Conservation (phyloP, 495 filamentous ascomycete species). For the Penicillium argentinense region DNA sequence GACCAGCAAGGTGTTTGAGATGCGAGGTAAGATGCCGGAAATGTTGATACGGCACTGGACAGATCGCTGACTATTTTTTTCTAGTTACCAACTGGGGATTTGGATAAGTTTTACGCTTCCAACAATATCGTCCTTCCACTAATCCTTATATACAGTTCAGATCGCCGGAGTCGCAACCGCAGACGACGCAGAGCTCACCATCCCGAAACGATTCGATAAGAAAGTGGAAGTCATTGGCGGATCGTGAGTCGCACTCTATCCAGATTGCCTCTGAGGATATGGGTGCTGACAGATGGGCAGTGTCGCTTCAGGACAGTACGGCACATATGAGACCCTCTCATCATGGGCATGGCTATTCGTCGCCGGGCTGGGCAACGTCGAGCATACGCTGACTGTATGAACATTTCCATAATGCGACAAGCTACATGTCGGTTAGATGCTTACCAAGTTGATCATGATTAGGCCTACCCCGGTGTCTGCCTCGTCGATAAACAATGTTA, state of each 20-base stretch:
- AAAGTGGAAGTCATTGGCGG: conserved; percentile 70
- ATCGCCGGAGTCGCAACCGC: conserved; percentile 55
- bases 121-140: neutral
- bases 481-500: conserved; percentile 59
- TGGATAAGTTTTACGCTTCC: conserved; percentile 41
- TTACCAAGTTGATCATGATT: neutral
- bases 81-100: conserved; percentile 67
- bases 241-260: conserved; percentile 29
- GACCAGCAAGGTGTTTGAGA: conserved; percentile 31
- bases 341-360: conserved; percentile 58
- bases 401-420: too few species aligned
- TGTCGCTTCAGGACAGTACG: conserved; percentile 55
- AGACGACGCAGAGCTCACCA: conserved; percentile 46
- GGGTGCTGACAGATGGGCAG: conserved; percentile 9
- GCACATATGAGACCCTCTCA: conserved; percentile 62
- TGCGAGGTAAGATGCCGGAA: conserved; percentile 30
- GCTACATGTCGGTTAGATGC: too few species aligned
- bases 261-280: neutral
- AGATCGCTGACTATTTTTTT: conserved; percentile 15
- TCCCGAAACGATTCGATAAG: conserved; percentile 48
- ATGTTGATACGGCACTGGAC: neutral
- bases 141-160: conserved; percentile 45
- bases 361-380: conserved; percentile 61
- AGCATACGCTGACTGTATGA: conserved; percentile 57
- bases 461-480: conserved; percentile 63